These are phyloP conservation scores for Oenanthe javanica DNA, from an alignment of 140 eudicot genomes.

Conservation along the genomic window DNA sequence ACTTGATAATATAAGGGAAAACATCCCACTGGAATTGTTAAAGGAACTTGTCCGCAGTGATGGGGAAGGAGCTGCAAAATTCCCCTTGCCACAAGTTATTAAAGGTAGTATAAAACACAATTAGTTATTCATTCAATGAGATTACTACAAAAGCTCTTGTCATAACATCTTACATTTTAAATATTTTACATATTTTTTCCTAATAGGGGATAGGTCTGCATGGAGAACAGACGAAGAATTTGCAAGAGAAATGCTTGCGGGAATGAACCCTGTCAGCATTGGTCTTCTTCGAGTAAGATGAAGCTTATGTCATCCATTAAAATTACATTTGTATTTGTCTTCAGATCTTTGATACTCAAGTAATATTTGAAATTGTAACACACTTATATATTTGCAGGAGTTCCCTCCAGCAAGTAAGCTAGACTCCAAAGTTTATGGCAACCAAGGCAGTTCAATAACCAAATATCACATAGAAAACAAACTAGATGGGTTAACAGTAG, in stretches of 20 bases:
- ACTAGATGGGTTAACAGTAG: conserved; percentile 35
- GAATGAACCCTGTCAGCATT: conserved; percentile 63
- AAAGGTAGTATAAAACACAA: conserved; percentile 26
- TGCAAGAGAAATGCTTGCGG: conserved; percentile 88
- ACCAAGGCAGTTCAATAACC: conserved; percentile 51
- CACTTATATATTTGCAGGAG: conserved; percentile 26
- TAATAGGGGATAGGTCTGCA: conserved; percentile 27
- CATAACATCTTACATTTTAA: neutral
- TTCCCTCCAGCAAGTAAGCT: conserved; percentile 59
- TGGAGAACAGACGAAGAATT: conserved; percentile 91
- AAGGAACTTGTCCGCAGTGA: conserved; percentile 39
- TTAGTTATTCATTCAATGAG: neutral
- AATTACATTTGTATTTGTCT: neutral
- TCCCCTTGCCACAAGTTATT: conserved; percentile 46
- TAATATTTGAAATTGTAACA: neutral
- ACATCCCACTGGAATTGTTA: conserved; percentile 35
- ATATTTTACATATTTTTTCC: too few relatives aligned
- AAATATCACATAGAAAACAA: conserved; percentile 33
- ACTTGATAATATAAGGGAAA: conserved; percentile 27
- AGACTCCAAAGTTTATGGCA: conserved; percentile 33
- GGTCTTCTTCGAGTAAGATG: conserved; percentile 26
- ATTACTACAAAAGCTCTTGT: neutral
- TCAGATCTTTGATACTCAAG: neutral
- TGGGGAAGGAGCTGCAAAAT: conserved; percentile 32
- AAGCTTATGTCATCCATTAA: neutral